phyloP scores from a whole-genome alignment of 2,329 filamentous ascomycete genomes.

The Colletotrichum chlorophyti region DNA sequence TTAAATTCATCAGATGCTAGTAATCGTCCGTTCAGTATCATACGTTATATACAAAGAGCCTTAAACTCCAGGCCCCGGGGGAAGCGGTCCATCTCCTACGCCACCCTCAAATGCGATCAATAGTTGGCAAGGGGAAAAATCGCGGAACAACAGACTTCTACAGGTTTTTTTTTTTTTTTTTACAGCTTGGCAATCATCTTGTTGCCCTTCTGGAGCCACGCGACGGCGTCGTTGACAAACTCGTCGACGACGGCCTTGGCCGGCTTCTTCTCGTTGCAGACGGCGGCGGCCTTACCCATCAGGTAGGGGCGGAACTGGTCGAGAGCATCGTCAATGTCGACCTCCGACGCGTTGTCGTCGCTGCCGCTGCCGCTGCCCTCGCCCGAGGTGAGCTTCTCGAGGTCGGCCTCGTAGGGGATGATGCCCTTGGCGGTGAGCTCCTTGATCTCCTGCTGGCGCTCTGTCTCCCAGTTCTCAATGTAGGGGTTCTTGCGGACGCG shows the following conservation, averaged over 20 bases:
- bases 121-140: conserved; percentile 27
- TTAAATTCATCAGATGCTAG: conserved; percentile 21
- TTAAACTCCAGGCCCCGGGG: conserved; percentile 21
- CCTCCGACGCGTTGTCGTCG: conserved; percentile 69
- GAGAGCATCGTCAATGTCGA: conserved; percentile 83
- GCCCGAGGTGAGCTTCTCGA: conserved; percentile 78
- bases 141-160: conserved; percentile 18
- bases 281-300: conserved; percentile 96
- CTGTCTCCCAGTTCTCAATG: conserved; percentile 95
- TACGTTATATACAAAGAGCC: conserved; percentile 24
- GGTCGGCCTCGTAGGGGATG: conserved; percentile 92
- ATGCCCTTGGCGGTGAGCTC: conserved; percentile 86
- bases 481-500: conserved; percentile 94
- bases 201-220: conserved; percentile 71
- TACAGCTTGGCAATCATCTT: conserved; percentile 76
- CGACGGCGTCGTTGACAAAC: conserved; percentile 83
- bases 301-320: conserved; percentile 90
- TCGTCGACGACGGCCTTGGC: conserved; percentile 95
- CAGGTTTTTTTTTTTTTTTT: no score
- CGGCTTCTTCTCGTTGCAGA: conserved; percentile 89
- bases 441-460: conserved; percentile 90
- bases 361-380: conserved; percentile 71
- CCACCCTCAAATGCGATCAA: conserved; percentile 2
- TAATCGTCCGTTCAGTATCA: conserved; percentile 9
- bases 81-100: background rate